These are phyloP conservation scores for Chimonanthus praecox DNA, from an alignment of 164 flowering plant species.

Conservation along the genomic window DNA sequence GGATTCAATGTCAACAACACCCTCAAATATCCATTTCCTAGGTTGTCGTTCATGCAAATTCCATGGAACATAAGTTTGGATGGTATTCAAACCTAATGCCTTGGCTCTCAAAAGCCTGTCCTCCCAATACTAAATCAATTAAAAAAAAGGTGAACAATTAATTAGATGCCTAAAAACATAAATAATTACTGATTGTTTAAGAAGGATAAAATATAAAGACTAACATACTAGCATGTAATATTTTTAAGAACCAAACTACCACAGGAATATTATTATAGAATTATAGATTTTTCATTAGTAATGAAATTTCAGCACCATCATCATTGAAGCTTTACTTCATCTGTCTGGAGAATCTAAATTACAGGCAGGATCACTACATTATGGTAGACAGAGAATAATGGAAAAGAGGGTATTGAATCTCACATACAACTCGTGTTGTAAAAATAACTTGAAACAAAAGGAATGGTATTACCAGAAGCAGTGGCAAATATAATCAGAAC, in stretches of 20 bases:
- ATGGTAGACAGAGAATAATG: too few species aligned
- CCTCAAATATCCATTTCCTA: slow-evolving; percentile 64
- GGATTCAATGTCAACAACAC: slow-evolving; percentile 68
- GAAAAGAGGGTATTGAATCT: too few species aligned
- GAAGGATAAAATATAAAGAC: background rate
- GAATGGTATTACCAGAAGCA: too few species aligned
- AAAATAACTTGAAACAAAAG: too few species aligned
- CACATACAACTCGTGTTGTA: too few species aligned
- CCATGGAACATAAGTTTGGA: slow-evolving; percentile 98
- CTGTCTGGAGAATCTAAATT: too few species aligned
- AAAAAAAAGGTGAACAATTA: background rate
- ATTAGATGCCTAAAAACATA: background rate
- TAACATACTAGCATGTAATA: background rate
- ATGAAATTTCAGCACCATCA: too few species aligned
- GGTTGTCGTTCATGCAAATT: slow-evolving; percentile 86
- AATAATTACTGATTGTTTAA: background rate
- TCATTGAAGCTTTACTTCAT: too few species aligned
- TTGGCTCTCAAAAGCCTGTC: slow-evolving; percentile 89
- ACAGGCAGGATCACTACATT: too few species aligned
- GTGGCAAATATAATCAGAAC: too few species aligned
- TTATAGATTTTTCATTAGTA: too few species aligned
- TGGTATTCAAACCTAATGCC: slow-evolving; percentile 92
- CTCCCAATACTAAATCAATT: slow-evolving; percentile 81
- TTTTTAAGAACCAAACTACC: too few species aligned
- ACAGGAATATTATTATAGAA: background rate